Base-by-base conservation (phyloP, 2,329 filamentous ascomycete species). In the Colletotrichum gloeosporioides region DNA sequence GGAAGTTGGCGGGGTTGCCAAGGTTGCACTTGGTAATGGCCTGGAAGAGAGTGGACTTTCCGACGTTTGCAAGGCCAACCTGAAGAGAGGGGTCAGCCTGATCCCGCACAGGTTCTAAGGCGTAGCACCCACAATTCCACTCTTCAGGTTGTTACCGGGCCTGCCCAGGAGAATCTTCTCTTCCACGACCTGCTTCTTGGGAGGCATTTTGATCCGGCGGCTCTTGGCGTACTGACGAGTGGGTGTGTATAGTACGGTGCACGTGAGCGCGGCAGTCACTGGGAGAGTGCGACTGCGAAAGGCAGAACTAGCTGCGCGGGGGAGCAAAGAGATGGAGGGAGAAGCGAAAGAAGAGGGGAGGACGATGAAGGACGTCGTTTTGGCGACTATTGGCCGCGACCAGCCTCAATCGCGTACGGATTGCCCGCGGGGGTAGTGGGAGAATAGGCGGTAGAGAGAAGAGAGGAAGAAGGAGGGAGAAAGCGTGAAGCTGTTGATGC, bases 1-100 rank as follows among this genome's bases (percentile, higher is more conserved):
- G 97, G 86, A 99, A 99, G 89, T 99, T 99, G 89, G 97, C 97
- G 82, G 98, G 98, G 90, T 99, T 99, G 88, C 98, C 97, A 83
- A 99, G 93, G 80, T 93, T 93, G 87, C 94, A 98, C 91, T 98
- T 99, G 85, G 97, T 99, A 88, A 99, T 98, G 85, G 97, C 96
- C 90, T 99, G 98, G 92, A 99, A 99, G 82, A 99, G 93, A 39
- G 98, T 99, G 80, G 97, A 99, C 90, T 99, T 99, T 87, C 97
- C 97, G 82, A 99, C 98, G 87, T 99, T 99, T 87, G 97, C 97
- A 83, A 99, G 93, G 88, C 97, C 97, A 87, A 99, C 96, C 96
- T 98, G 83, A 82, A 82, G 66, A 71, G 74, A 71, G 74, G 73
- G 74, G 76, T 83, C 81, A 84, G 82, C 75, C 73, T 76, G 53